Base-by-base conservation (phyloP, 2,329 filamentous ascomycete genomes). In the Ophiostoma australiae region DNA sequence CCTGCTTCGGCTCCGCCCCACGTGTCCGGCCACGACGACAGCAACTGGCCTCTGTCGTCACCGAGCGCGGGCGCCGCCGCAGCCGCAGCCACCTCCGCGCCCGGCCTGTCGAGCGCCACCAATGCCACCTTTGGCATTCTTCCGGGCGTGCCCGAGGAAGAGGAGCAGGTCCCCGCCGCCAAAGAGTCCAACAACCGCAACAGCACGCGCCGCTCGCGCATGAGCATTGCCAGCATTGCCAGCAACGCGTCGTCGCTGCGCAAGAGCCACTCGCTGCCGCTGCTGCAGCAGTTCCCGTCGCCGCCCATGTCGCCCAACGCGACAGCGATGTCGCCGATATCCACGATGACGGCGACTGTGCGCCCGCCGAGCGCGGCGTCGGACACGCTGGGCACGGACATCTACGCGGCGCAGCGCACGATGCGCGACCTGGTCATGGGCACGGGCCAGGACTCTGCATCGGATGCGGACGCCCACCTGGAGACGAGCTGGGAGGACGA, bases 401-500 rank as follows among this genome's bases (percentile, higher is more conserved):
- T 81, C n/a, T 74, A 79, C 37, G 79, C 79, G 20, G 76, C 77
- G 7, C 81, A 81, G 71, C 78, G 77, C 15, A 76, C 77, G 8
- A 72, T 80, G 48, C 77, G 75, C 68, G 76, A 76, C 27, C 39
- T 67, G n/a, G 35, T 39, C 33, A 23, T 23, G 63, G 63, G 35
- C 35, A 23, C 33, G 63, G 77, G 78, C 7, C 74, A 75, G 15
- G 73, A 74, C 8, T 74, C 73, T 2, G 74, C 70, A 17, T 75
- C 75, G n/a, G 79, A 81, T 3, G 70, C 73, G 3, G 73, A 79
- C 8, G 83, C 63, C n/a, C 27, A 58, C 17, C 63, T 66, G 8
- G 63, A 39, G 33, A 39, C 84, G 74, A 88, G 81, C 74, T 91
- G 89, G 89, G 89, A 91, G 75, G 87, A 89, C 69, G 87, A 87